These are phyloP conservation scores for Apiospora rasikravindrae DNA, from an alignment of 2,329 filamentous ascomycete species.

Conservation along the genomic window DNA sequence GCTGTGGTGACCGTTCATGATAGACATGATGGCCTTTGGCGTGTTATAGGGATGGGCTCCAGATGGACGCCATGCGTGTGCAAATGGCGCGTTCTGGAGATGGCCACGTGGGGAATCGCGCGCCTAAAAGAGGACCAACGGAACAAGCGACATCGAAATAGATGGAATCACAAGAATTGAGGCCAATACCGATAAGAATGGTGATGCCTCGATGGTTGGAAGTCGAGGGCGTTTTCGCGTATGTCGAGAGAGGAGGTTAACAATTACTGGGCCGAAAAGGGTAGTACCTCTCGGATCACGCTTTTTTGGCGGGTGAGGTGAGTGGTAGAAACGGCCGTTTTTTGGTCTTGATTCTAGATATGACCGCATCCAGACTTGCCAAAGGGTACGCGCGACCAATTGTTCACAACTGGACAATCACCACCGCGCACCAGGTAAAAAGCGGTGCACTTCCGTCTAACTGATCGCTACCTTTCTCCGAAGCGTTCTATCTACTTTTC, in stretches of 20 bases:
- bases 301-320: slow-evolving; percentile 5
- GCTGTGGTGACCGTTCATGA: slow-evolving; percentile 68
- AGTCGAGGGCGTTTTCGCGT: slow-evolving; percentile 10
- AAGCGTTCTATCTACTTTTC: slow-evolving; percentile 5
- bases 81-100: slow-evolving; percentile 57
- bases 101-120: slow-evolving; percentile 51
- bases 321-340: slow-evolving; percentile 12
- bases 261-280: slow-evolving; percentile 24
- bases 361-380: slow-evolving; percentile 1
- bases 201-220: slow-evolving; percentile 55
- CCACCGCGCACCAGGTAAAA: background rate
- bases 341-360: slow-evolving; percentile 9
- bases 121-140: slow-evolving; percentile 55
- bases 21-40: slow-evolving; percentile 64
- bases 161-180: slow-evolving; percentile 52
- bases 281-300: slow-evolving; percentile 12
- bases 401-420: background rate
- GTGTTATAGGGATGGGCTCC: slow-evolving; percentile 54
- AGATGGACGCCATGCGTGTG: slow-evolving; percentile 61
- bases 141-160: slow-evolving; percentile 57
- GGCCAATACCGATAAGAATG: slow-evolving; percentile 44
- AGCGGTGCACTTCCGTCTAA: background rate
- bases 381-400: background rate
- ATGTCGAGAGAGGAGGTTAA: slow-evolving; percentile 24
- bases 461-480: background rate